Evolutionary conservation across 2,329 filamentous ascomycete species (phyloP).

Genomic region (Trichoderma simmonsii): DNA sequence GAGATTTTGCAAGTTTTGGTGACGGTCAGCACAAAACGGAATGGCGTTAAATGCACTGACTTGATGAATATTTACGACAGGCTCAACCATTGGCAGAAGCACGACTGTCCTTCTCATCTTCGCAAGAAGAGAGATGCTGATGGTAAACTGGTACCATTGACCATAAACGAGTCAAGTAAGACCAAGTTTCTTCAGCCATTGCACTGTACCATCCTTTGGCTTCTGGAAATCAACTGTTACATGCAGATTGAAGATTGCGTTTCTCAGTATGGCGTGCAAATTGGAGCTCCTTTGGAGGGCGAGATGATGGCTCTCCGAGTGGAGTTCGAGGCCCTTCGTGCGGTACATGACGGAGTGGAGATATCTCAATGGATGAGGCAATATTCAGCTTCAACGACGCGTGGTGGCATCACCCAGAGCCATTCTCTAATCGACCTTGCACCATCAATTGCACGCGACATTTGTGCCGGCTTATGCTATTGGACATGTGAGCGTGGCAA

Average conservation of each 20-base stretch:
- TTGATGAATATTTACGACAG: neutral
- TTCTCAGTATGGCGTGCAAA: neutral
- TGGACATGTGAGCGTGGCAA: neutral
- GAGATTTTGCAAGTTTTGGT: constrained; percentile 3
- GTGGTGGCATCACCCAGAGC: neutral
- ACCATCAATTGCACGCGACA: constrained; percentile 6
- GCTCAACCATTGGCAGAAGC: neutral
- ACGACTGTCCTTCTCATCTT: neutral
- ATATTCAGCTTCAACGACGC: neutral
- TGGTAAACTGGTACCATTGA: neutral
- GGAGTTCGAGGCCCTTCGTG: neutral
- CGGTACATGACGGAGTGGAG: neutral
- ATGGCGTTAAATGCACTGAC: neutral
- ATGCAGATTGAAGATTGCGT: constrained; percentile 8
- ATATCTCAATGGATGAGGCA: neutral
- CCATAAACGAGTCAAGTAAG: neutral
- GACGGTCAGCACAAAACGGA: neutral
- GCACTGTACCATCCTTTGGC: neutral
- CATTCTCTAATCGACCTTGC: neutral
- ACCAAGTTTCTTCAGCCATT: neutral
- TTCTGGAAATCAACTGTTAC: constrained; percentile 7
- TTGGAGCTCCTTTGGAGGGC: neutral
- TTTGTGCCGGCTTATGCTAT: neutral
- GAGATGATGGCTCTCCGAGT: neutral
- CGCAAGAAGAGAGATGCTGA: neutral